phyloP scores from a whole-genome alignment of 106 monocot species.

The Phalaenopsis aphrodite region DNA sequence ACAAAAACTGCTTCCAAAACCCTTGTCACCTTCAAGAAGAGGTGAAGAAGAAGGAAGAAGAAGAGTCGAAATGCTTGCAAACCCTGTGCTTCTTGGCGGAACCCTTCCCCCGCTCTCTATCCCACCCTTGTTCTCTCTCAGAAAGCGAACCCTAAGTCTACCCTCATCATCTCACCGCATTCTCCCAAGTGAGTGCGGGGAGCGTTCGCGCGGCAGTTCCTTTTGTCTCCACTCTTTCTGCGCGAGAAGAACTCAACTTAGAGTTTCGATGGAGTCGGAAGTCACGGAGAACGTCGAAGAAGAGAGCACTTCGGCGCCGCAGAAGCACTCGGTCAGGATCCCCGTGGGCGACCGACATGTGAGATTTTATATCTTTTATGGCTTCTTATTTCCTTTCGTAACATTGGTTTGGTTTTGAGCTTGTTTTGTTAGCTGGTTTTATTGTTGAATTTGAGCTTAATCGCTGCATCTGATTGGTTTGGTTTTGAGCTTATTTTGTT shows the following conservation, averaged over 20 bases:
- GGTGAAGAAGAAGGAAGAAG: neutral
- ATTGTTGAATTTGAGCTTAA: no score
- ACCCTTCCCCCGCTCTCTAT: neutral
- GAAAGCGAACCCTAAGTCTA: neutral
- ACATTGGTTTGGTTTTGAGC: no score
- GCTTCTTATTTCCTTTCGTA: neutral
- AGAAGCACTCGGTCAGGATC: constrained; percentile 56
- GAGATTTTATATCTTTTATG: constrained; percentile 11
- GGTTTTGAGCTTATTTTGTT: no score
- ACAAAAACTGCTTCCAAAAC: neutral
- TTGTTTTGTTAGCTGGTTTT: no score
- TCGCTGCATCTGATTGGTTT: neutral
- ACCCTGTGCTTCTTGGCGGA: constrained; percentile 25
- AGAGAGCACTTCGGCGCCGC: constrained; percentile 9
- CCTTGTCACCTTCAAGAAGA: neutral
- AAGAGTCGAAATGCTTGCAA: constrained; percentile 31
- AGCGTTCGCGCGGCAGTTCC: neutral
- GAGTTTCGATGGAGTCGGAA: constrained; percentile 15
- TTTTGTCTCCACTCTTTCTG: neutral
- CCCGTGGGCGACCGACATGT: constrained; percentile 89
- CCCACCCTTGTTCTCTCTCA: constrained; percentile 8
- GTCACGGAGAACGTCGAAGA: constrained; percentile 9
- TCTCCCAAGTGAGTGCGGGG: neutral
- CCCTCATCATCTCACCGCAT: neutral
- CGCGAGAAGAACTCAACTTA: neutral